A percentile compares a stretch with the other conserved stretches of the same genome.
Conservation (phyloP, 2,329 filamentous ascomycete species). For the Colletotrichum magnum region DNA sequence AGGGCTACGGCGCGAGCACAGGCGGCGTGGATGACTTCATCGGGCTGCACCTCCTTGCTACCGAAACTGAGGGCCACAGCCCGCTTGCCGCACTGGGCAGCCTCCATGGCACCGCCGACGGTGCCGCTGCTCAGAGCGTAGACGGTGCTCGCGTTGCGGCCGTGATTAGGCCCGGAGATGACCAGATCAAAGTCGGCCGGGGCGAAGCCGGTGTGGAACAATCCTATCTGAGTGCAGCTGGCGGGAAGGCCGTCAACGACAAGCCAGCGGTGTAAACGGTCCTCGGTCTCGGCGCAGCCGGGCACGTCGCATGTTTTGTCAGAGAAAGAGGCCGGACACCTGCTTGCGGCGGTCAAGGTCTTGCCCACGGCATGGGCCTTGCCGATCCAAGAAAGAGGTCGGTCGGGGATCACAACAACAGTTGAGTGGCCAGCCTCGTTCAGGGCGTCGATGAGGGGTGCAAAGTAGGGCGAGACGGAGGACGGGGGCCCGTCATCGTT, state of each 20-base stretch:
- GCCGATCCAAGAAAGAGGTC: constrained; percentile 82
- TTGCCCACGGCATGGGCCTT: constrained; percentile 82
- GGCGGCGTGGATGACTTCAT: constrained; percentile 73
- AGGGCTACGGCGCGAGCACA: constrained; percentile 72
- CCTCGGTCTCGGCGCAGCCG: constrained; percentile 57
- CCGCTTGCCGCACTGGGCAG: constrained; percentile 66
- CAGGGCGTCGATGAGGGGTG: constrained; percentile 67
- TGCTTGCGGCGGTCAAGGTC: constrained; percentile 59
- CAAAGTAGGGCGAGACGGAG: constrained; percentile 71
- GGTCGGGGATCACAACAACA: constrained; percentile 78
- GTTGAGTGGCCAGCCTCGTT: constrained; percentile 74
- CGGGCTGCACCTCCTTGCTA: constrained; percentile 77
- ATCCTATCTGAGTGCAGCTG: constrained; percentile 71
- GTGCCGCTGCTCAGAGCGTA: constrained; percentile 72
- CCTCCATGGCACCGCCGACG: constrained; percentile 71
- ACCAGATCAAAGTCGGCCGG: constrained; percentile 65
- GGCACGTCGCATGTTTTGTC: constrained; percentile 46
- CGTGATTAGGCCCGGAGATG: constrained; percentile 72
- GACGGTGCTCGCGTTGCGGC: constrained; percentile 71
- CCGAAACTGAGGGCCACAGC: constrained; percentile 79
- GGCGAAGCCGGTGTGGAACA: constrained; percentile 63
- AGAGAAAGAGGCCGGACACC: constrained; percentile 34
- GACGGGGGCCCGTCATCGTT: constrained; percentile 74
- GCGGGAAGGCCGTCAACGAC: constrained; percentile 72
- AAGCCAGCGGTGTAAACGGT: constrained; percentile 66